These are phyloP conservation scores for Fonsecaea monophora DNA, from an alignment of 2,329 filamentous ascomycete species.

Conservation along the genomic window DNA sequence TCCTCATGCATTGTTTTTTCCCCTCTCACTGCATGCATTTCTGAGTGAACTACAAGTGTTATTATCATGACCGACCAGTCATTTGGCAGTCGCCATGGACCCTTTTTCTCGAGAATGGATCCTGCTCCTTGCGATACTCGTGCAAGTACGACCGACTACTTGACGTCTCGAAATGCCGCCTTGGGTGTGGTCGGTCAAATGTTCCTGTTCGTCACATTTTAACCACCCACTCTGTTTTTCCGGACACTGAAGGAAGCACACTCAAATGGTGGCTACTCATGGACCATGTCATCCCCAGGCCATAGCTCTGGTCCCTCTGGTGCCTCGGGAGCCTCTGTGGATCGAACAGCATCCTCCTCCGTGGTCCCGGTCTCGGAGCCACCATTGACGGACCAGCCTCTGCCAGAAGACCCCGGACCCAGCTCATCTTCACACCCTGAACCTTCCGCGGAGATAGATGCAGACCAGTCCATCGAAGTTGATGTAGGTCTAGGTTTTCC, in stretches of 20 bases:
- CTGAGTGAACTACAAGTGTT: too few relatives aligned
- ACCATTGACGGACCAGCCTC: background rate
- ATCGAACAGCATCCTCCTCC: background rate
- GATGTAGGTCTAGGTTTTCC: slow-evolving; percentile 15
- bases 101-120: background rate
- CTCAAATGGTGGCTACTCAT: background rate
- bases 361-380: background rate
- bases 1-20: too few relatives aligned
- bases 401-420: slow-evolving; percentile 3
- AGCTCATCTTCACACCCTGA: background rate
- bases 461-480: slow-evolving; percentile 17
- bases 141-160: background rate
- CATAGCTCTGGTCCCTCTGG: background rate
- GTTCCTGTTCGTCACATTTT: background rate
- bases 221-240: background rate
- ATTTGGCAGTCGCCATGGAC: background rate
- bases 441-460: background rate
- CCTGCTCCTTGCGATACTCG: background rate
- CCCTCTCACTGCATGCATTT: too few relatives aligned
- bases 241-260: too few relatives aligned
- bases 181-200: background rate
- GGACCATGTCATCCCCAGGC: background rate
- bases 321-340: background rate
- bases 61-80: background rate
- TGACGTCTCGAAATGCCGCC: background rate